Conservation (phyloP, 345 rosid genomes). For the Eucalyptus viminalis region DNA sequence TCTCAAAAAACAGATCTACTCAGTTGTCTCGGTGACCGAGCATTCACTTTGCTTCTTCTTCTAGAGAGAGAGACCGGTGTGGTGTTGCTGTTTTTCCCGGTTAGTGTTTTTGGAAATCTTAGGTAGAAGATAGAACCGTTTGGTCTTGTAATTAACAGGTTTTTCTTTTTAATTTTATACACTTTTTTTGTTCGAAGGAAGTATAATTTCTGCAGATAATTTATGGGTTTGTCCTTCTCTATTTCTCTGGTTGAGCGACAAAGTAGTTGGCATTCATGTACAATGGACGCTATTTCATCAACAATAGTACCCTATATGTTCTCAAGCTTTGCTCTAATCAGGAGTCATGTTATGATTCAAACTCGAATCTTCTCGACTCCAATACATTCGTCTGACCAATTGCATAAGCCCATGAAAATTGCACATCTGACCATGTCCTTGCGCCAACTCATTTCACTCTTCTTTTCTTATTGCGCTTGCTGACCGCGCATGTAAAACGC, state of each 20-base stretch:
- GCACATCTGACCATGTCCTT: background rate
- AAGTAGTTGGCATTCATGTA: background rate
- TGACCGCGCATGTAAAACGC: accelerated
- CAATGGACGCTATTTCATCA: background rate
- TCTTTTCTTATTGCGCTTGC: background rate
- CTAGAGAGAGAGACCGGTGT: background rate
- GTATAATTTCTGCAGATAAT: background rate
- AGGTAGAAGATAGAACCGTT: background rate
- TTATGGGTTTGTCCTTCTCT: background rate
- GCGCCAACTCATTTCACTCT: background rate
- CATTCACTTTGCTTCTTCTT: background rate
- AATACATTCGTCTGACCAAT: background rate
- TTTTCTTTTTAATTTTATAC: background rate
- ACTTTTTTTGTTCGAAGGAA: background rate
- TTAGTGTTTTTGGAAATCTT: background rate
- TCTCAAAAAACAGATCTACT: background rate
- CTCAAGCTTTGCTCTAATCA: background rate
- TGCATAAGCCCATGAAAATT: background rate
- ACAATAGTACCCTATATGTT: background rate
- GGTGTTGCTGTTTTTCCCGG: background rate
- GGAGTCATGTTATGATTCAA: background rate
- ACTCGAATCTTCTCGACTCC: background rate
- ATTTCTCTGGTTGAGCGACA: background rate
- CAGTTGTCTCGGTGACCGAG: background rate
- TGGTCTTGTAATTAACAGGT: background rate